Base-by-base conservation (phyloP, 1,284 basidiomycete genomes). In the Apiotrichum domesticum region DNA sequence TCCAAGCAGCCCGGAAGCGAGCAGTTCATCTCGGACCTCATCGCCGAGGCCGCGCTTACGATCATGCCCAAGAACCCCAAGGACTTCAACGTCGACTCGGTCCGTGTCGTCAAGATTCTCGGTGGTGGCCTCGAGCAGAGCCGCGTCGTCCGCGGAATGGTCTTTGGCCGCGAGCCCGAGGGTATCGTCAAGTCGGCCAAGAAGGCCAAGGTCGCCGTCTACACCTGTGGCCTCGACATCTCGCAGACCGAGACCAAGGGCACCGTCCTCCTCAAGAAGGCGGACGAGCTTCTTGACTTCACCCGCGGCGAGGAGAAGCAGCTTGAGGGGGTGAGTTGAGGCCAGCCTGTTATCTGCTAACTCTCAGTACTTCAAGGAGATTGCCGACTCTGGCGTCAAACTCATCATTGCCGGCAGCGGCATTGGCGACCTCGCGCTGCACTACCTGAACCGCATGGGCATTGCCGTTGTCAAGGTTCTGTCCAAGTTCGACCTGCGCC, bases 211-310 rank as follows among this genome's bases (percentile, higher is more conserved):
- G 92, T 96, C 48, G 94, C 89, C 6, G 89, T 98, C 56, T 98
- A 88, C 79, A 98, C 94, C 0, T 91, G 86, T 63, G 89, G 88
- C 2, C 82, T 98, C 59, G 95, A 98, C 74, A 85, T 92, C 58
- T 84, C 91, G 13, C 96, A 98, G 77, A 98, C 96, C 29, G 96
- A 99, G 79, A 99, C 96, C 29, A 99, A 99, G 78, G 96, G 96
- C 49, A 99, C 96, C 2, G 96, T 98, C 2, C 82, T 99, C 49
- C 83, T 99, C 68, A 92, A 95, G 77, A 98, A 86, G 75, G 92
- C 94, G 5, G 87, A 96, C 57, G 95, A 99, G 76, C 88, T 98
- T 83, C 83, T 96, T 63, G 92, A 95, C 79, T 99, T 98, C 72
- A 91, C 93, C 3, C 82, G 84, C 29, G 96, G 93, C 39, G 96